Evolutionary conservation across 805 yeast species (phyloP).

Genomic region (Torulaspora indica): DNA sequence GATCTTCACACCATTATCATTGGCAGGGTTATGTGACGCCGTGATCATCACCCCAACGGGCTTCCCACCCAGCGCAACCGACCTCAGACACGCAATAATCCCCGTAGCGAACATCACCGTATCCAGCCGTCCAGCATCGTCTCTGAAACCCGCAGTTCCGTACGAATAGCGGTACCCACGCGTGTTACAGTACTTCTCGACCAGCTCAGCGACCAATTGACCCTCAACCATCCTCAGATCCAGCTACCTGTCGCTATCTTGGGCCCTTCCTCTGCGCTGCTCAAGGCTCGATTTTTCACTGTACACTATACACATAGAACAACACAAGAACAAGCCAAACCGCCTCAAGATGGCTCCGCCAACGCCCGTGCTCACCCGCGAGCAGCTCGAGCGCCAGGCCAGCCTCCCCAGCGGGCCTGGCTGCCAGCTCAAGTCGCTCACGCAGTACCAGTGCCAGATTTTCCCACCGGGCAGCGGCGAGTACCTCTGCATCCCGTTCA

Average conservation of each 20-base stretch:
- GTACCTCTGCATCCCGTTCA: conserved; percentile 46
- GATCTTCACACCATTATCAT: conserved; percentile 88
- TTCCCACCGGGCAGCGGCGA: conserved; percentile 35
- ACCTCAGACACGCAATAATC: conserved; percentile 73
- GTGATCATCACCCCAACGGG: conserved; percentile 95
- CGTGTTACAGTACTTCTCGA: conserved; percentile 40
- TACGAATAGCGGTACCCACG: conserved; percentile 49
- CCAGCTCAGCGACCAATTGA: conserved; percentile 9
- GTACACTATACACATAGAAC: neutral
- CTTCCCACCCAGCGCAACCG: conserved; percentile 61
- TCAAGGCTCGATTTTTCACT: conserved; percentile 2
- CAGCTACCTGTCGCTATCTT: neutral
- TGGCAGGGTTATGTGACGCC: conserved; percentile 91
- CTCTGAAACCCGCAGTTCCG: conserved; percentile 98
- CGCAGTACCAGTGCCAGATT: conserved; percentile 47
- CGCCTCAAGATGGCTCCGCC: conserved; percentile 47
- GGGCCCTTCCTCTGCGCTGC: no score
- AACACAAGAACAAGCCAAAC: neutral
- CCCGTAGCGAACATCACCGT: conserved; percentile 83
- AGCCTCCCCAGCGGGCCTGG: conserved; percentile 22
- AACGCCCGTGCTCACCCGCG: conserved; percentile 41
- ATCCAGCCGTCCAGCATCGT: conserved; percentile 62
- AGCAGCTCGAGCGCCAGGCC: conserved; percentile 32
- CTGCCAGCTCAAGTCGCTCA: conserved; percentile 39
- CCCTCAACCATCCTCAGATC: neutral